These are phyloP conservation scores for Paulownia fortunei DNA, from an alignment of 257 asterid genomes.

Conservation along the genomic window DNA sequence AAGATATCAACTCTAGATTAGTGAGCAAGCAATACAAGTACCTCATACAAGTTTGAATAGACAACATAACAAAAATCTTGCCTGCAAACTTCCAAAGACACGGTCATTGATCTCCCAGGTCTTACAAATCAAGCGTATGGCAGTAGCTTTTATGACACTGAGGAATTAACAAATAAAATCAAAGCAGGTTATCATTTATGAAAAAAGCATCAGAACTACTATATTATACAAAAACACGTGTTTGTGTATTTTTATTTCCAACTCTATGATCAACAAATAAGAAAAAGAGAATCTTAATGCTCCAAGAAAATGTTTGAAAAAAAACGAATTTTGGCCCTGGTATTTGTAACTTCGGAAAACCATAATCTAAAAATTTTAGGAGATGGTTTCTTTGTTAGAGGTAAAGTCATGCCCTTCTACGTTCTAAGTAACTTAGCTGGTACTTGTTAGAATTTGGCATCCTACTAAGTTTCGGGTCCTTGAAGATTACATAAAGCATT, in stretches of 20 bases:
- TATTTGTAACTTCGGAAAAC: background rate
- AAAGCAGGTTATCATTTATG: conserved; percentile 16
- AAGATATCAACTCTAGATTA: background rate
- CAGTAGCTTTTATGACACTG: conserved; percentile 83
- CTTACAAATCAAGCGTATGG: conserved; percentile 86
- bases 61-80: conserved; percentile 41
- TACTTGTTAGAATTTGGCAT: background rate
- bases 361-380: background rate
- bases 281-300: background rate
- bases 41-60: background rate
- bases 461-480: background rate
- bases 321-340: conserved; percentile 4
- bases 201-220: conserved; percentile 10
- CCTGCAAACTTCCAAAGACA: conserved; percentile 90
- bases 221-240: background rate
- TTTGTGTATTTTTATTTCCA: background rate
- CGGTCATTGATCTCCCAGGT: conserved; percentile 96
- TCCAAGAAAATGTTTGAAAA: background rate
- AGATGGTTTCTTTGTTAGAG: background rate
- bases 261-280: background rate
- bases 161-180: conserved; percentile 29
- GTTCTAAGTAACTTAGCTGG: background rate
- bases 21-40: conserved; percentile 26
- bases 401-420: background rate
- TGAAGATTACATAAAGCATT: background rate